These are phyloP conservation scores for Salix dunnii DNA, from an alignment of 345 rosid genomes.

Conservation along the genomic window DNA sequence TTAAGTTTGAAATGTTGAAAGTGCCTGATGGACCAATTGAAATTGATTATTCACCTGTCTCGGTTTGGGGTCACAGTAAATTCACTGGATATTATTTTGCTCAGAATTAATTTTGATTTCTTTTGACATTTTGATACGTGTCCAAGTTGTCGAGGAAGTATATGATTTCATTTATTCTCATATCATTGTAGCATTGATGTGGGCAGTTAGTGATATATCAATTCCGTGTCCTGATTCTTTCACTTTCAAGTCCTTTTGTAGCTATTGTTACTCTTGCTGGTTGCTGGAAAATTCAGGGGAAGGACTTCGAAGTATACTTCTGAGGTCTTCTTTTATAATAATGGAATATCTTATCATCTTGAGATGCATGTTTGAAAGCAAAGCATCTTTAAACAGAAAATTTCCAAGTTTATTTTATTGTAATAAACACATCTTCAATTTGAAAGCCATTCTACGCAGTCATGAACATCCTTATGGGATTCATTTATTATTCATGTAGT, in stretches of 20 bases:
- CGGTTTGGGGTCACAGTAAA: too few relatives aligned
- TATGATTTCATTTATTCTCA: not conserved
- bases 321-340: not conserved
- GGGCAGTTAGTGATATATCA: not conserved
- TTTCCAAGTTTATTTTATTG: not conserved
- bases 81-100: not conserved
- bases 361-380: not conserved
- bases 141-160: not conserved
- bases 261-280: not conserved
- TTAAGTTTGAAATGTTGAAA: not conserved
- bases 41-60: too few relatives aligned
- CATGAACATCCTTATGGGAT: not conserved
- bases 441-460: not conserved
- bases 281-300: not conserved
- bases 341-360: not conserved
- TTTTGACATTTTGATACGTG: not conserved
- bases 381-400: not conserved
- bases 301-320: not conserved
- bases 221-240: not conserved
- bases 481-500: not conserved
- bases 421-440: not conserved
- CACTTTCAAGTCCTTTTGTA: not conserved
- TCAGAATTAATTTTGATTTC: not conserved
- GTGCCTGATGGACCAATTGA: not conserved
- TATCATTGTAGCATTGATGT: not conserved